Base-by-base conservation (phyloP, 495 filamentous ascomycete genomes). In the Wilcoxina mikolae region DNA sequence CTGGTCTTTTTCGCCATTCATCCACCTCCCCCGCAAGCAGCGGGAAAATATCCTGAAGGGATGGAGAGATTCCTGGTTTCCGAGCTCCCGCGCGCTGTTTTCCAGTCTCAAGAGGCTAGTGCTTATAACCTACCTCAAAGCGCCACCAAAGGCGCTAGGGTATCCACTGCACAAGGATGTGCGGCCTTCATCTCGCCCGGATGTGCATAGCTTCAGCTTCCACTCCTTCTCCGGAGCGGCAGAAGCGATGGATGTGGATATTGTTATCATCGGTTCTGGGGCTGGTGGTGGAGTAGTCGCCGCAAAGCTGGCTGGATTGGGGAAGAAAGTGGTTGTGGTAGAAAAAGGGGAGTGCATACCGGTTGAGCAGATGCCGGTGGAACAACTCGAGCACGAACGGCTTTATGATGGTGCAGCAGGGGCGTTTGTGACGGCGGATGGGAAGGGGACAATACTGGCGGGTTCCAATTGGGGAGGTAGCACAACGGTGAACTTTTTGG, bases 231-330 rank as follows among this genome's bases (percentile, higher is more conserved):
- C 2, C 61, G 73, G 0, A 68, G 69, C 4, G 66, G 26, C 25
- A 28, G 75, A 77, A 53, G 75, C 70, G 0, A 64, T 95, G 50
- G 79, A 89, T 31, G 81, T 81, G 3, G 89, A 95, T 65, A 79
- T 93, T 1, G 79, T 93, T 12, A 78, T 95, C 55, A 74, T 95
- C 3, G 89, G 89, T 1, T 88, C 83, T 47, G 89, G 89, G n/a
- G 91, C 85, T 60, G 89, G 89, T 47, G 87, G 84, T 17, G 85
- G 74, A 0, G 87, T 94, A 0, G 76, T 76, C 25, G 87, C 89
- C 11, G 87, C 87, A 68, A 82, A 82, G 24, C 70, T 95, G 3
- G 35, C 35, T 39, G 80, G 85, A 60, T 82, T 77, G 2, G 84
- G 79, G 15, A 68, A 82, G 47, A 71, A 70, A 7, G 85, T 94